Evolutionary conservation across 805 yeast species (phyloP), one percentile per base, ranked within the genome.

Genomic region (Dipodascus albidus): DNA sequence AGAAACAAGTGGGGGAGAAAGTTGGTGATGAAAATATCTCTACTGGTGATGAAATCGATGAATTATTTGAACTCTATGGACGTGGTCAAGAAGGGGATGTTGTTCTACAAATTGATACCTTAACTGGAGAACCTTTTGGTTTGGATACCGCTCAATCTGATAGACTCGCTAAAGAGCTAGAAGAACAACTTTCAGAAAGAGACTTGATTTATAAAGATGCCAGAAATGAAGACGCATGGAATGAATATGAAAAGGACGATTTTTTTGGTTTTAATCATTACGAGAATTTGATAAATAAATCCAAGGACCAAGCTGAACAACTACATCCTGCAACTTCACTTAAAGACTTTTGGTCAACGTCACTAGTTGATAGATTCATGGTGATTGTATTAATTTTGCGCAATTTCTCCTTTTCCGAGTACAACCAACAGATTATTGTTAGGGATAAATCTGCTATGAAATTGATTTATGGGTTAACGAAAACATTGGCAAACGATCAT

Each of bases 331-430:
- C 62, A 54, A 49, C 65, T 47, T 48, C 55, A 24, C 44, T 53
- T 8, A 44, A 33, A 22, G 52, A 49, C 50, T 63, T 63, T 49
- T 55, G 62, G 57, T 53, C 57, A 14, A 60, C 60, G 2, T 56
- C 63, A 2, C 56, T 61, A 2, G 78, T 84, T 27, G 95, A 88
- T 65, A 82, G 89, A 59, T 70, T 91, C 52, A 76, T 86, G 2
- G 85, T 95, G 0, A 78, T 89, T 1, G 81, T 96, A 0, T 85
- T 90, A 81, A 78, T 90, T 15, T 67, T 90, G 44, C 78, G 98
- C 60, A 91, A 91, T 62, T 69, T 89, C n/a, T 84, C 96, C 1
- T 90, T 87, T 64, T 71, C 78, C 8, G 85, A 79, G 70, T 80
- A 85, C 0, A 66, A 66, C 24, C 61, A 65, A 38, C 59, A 62